Percentiles rank a stretch among this genome's conserved stretches.
Conservation (phyloP, 768 basidiomycete species). For the Macrocybe gigantea region DNA sequence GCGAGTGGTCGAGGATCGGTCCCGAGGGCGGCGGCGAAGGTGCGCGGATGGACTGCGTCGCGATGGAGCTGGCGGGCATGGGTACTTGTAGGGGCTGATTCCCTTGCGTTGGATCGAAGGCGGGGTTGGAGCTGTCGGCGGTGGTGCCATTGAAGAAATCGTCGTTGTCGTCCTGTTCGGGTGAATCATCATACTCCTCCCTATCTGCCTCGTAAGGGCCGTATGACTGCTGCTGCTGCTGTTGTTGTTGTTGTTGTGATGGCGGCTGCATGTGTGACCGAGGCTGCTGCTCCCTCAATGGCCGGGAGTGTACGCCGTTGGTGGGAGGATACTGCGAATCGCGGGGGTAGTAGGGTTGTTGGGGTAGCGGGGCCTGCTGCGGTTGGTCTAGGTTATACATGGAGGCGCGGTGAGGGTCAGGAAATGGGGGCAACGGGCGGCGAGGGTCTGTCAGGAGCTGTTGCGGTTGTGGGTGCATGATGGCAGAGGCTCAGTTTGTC, state of each 20-base stretch:
- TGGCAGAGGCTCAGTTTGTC: too few relatives aligned
- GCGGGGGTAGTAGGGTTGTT: too few relatives aligned
- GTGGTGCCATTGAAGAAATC: conserved; percentile 17
- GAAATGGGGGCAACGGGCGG: too few relatives aligned
- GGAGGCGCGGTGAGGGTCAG: too few relatives aligned
- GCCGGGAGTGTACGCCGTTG: too few relatives aligned
- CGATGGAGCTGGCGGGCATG: conserved; percentile 30
- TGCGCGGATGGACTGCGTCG: conserved; percentile 42
- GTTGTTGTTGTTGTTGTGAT: neutral
- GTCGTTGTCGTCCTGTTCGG: conserved; percentile 15
- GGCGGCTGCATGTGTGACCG: neutral
- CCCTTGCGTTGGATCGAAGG: conserved; percentile 5
- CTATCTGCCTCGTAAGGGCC: conserved; percentile 9
- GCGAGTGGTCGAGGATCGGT: conserved; percentile 84
- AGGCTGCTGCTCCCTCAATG: too few relatives aligned
- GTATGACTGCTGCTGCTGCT: neutral
- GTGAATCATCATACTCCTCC: conserved; percentile 12
- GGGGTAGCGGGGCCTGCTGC: too few relatives aligned
- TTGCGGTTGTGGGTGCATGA: too few relatives aligned
- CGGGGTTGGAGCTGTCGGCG: conserved; percentile 4
- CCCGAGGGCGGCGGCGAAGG: conserved; percentile 62
- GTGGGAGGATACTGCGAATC: too few relatives aligned
- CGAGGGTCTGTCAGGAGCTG: too few relatives aligned
- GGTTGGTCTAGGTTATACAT: too few relatives aligned
- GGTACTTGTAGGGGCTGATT: conserved; percentile 28